Evolutionary conservation across 306 rosid genomes (phyloP).

Genomic region (Gleditsia sinensis): DNA sequence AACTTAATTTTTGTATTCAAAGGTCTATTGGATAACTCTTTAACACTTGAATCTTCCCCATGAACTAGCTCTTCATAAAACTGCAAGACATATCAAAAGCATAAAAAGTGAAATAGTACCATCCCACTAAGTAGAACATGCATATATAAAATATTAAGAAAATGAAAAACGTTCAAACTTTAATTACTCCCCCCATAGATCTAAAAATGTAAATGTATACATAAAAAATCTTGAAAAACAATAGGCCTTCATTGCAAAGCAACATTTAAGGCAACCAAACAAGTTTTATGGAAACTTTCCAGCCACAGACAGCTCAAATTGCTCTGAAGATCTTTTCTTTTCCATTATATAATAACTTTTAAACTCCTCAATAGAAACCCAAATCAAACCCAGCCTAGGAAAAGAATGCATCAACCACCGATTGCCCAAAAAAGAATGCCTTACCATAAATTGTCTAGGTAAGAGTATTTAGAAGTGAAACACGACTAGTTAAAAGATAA

Average conservation of each 20-base stretch:
- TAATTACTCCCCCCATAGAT: not conserved
- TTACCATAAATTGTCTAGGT: not conserved
- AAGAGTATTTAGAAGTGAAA: too few species aligned
- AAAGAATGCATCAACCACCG: not conserved
- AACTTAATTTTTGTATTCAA: slow-evolving; percentile 74
- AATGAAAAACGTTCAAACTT: not conserved
- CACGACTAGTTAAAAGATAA: not conserved
- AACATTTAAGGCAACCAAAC: not conserved
- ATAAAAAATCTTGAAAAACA: not conserved
- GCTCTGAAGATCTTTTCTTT: not conserved
- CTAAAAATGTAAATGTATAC: not conserved
- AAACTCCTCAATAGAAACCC: not conserved
- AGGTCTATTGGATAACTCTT: slow-evolving; percentile 52
- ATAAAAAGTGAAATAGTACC: not conserved
- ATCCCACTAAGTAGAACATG: not conserved
- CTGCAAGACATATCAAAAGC: slow-evolving; percentile 56
- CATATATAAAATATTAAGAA: not conserved
- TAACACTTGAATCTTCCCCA: slow-evolving; percentile 52
- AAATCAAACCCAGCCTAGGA: not conserved
- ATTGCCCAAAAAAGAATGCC: not conserved
- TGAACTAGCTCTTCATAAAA: slow-evolving; percentile 72
- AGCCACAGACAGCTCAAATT: too few species aligned
- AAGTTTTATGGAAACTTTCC: not conserved
- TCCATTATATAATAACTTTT: not conserved
- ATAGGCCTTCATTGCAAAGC: not conserved